These are phyloP conservation scores for Acorus calamus DNA, from an alignment of 106 monocot genomes.

Conservation along the genomic window DNA sequence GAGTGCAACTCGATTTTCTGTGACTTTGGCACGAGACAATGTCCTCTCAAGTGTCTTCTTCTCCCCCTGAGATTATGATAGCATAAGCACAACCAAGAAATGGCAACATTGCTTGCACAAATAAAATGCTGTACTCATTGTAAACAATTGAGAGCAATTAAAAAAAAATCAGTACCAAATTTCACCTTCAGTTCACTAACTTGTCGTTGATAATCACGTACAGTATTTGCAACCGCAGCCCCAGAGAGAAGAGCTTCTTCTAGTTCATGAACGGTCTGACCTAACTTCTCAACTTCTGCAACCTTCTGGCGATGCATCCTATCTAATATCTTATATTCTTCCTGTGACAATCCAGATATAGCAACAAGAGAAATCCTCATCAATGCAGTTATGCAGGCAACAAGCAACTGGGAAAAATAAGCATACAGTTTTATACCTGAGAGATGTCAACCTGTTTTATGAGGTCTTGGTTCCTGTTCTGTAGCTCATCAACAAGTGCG, in stretches of 20 bases:
- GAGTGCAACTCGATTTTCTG: not conserved
- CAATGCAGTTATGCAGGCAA: no score
- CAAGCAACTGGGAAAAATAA: no score
- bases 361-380: not conserved
- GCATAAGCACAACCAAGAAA: no score
- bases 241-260: conserved; percentile 83
- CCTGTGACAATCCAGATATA: conserved; percentile 22
- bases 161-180: no score
- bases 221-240: conserved; percentile 79
- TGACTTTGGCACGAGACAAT: not conserved
- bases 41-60: not conserved
- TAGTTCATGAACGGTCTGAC: conserved; percentile 55
- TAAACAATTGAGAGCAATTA: no score
- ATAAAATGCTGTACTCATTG: no score
- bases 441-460: conserved; percentile 28
- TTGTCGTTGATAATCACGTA: conserved; percentile 80
- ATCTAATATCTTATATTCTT: conserved; percentile 85
- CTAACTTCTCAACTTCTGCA: conserved; percentile 79
- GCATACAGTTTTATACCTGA: no score
- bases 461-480: conserved; percentile 77
- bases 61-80: no score
- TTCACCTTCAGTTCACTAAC: conserved; percentile 49
- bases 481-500: conserved; percentile 71
- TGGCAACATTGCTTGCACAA: no score
- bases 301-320: conserved; percentile 82